A percentile compares a stretch with the other conserved stretches of the same genome.
Conservation (phyloP, 176 grass and related monocot species). For the Ananas comosus region DNA sequence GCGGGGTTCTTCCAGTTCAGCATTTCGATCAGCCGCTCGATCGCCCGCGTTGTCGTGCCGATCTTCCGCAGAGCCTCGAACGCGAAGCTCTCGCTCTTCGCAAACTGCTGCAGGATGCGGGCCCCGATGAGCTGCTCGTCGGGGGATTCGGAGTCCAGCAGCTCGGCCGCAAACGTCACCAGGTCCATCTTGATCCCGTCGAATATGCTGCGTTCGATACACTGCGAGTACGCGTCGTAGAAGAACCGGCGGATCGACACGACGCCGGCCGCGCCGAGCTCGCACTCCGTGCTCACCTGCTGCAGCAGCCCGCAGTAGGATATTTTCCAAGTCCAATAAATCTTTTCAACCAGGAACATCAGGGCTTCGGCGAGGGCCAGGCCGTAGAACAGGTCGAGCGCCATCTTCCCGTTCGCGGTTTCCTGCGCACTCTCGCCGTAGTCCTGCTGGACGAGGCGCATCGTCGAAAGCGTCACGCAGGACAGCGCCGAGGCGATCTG, state of each 20-base stretch:
- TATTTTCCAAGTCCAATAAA: constrained; percentile 37
- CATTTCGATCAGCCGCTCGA: constrained; percentile 36
- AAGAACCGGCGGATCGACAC: constrained; percentile 26
- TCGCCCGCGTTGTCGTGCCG: constrained; percentile 15
- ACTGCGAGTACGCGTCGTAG: constrained; percentile 32
- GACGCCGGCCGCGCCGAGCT: not conserved
- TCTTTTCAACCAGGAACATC: constrained; percentile 33
- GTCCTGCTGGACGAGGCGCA: constrained; percentile 23
- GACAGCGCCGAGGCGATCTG: constrained; percentile 23
- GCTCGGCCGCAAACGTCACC: constrained; percentile 33
- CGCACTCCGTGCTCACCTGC: constrained; percentile 10
- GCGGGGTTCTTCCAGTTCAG: constrained; percentile 32
- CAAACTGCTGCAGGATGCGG: constrained; percentile 26
- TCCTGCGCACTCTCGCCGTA: not conserved
- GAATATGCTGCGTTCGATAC: constrained; percentile 31
- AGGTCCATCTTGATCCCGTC: constrained; percentile 34
- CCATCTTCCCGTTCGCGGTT: not conserved
- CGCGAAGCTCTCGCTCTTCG: constrained; percentile 7
- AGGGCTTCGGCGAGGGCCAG: constrained; percentile 21
- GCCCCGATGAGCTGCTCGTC: constrained; percentile 31
- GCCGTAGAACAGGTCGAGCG: constrained; percentile 34
- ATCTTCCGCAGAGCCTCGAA: constrained; percentile 26
- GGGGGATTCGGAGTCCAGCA: constrained; percentile 15
- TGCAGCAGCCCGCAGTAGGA: constrained; percentile 11
- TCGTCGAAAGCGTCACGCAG: constrained; percentile 28